phyloP scores from a whole-genome alignment of 768 basidiomycete genomes.

The Boletus vermiculosoides region DNA sequence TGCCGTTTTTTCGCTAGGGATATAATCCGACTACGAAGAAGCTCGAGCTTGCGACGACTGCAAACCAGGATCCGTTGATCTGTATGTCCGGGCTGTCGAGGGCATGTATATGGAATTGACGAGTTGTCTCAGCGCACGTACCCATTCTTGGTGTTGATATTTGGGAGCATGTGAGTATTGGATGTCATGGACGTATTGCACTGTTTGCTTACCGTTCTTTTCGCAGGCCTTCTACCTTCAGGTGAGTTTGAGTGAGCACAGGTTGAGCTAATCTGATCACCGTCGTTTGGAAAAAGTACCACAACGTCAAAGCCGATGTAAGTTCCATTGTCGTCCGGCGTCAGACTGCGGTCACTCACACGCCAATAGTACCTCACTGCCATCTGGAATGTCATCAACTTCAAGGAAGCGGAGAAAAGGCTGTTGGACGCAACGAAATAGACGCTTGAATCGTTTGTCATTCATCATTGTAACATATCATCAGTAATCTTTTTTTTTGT shows the following conservation, averaged over 20 bases:
- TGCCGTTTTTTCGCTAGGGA: slow-evolving; percentile 45
- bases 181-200: slow-evolving; percentile 4
- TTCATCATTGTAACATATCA: slow-evolving; percentile 7
- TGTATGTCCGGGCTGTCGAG: slow-evolving; percentile 36
- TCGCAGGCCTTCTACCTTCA: slow-evolving; percentile 64
- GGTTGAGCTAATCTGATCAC: slow-evolving; percentile 2
- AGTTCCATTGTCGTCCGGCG: slow-evolving; percentile 33
- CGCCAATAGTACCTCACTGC: slow-evolving; percentile 78
- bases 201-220: slow-evolving; percentile 6
- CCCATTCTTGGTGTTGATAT: slow-evolving; percentile 97
- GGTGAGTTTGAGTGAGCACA: slow-evolving; percentile 7
- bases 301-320: slow-evolving; percentile 93
- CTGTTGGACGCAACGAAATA: slow-evolving; percentile 39
- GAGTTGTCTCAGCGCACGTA: slow-evolving; percentile 55
- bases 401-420: slow-evolving; percentile 81
- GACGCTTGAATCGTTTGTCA: background rate
- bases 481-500: background rate
- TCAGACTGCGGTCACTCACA: slow-evolving; percentile 4
- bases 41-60: slow-evolving; percentile 88
- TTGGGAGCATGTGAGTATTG: slow-evolving; percentile 81
- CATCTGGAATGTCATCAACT: slow-evolving; percentile 97
- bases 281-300: slow-evolving; percentile 52
- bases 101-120: slow-evolving; percentile 7
- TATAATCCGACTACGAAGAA: slow-evolving; percentile 63
- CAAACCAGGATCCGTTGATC: slow-evolving; percentile 94